These are phyloP conservation scores for Hypocrella siamensis DNA, from an alignment of 2,329 filamentous ascomycete species.

Conservation along the genomic window DNA sequence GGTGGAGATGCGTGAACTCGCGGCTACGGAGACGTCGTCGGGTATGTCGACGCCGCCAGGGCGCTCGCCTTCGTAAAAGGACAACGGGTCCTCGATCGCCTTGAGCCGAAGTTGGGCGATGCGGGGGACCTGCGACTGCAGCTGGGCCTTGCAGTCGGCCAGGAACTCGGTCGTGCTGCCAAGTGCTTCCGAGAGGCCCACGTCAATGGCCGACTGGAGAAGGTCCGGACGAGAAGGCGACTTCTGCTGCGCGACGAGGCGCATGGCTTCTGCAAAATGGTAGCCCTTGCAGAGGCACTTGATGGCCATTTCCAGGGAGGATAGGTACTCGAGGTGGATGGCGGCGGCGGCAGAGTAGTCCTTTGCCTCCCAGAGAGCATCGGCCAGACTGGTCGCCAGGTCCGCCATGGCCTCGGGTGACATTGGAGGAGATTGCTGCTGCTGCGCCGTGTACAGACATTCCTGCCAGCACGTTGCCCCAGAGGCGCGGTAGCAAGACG, in stretches of 20 bases:
- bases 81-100: constrained; percentile 70
- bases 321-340: constrained; percentile 69
- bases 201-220: constrained; percentile 55
- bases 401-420: constrained; percentile 42
- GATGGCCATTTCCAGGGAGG: constrained; percentile 53
- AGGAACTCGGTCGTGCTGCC: constrained; percentile 78
- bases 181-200: constrained; percentile 65
- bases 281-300: constrained; percentile 76
- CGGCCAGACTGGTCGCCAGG: constrained; percentile 61
- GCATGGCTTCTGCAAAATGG: constrained; percentile 77
- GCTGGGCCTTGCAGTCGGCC: constrained; percentile 79
- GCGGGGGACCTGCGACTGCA: constrained; percentile 72
- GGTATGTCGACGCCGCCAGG: constrained; percentile 55
- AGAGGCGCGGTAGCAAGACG: constrained; percentile 68
- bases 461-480: constrained; percentile 74
- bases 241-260: constrained; percentile 48
- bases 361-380: constrained; percentile 68
- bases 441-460: constrained; percentile 63
- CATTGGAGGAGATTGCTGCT: constrained; percentile 46
- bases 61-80: constrained; percentile 72
- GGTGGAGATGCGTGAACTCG: constrained; percentile 64
- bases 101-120: constrained; percentile 68
- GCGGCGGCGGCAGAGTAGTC: constrained; percentile 68
- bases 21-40: constrained; percentile 83
- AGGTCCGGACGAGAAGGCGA: constrained; percentile 48